Conservation (phyloP, 2,329 filamentous ascomycete genomes). For the Fusarium redolens region DNA sequence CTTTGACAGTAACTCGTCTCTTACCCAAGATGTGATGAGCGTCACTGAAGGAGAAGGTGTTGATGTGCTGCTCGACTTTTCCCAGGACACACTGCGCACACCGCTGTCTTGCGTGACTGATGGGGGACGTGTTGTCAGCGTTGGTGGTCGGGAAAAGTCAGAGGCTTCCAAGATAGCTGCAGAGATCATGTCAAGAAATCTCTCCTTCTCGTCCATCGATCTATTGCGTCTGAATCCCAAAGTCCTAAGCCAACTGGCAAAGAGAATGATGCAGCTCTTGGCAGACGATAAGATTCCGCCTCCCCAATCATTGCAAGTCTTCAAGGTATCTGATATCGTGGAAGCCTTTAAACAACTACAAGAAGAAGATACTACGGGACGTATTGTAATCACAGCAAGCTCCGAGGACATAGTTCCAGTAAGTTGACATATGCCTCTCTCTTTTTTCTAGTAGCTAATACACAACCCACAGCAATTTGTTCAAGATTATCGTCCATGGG, state of each 20-base stretch:
- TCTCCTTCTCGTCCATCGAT: neutral
- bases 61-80: neutral
- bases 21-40: neutral
- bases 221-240: neutral
- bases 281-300: accelerated
- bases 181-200: neutral
- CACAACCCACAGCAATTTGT: neutral
- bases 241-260: accelerated
- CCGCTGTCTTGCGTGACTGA: neutral
- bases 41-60: neutral
- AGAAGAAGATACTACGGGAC: neutral
- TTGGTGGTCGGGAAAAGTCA: accelerated
- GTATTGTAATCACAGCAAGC: neutral
- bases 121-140: neutral
- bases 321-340: neutral
- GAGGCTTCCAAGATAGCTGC: accelerated
- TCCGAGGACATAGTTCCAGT: neutral
- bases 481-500: neutral
- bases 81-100: accelerated
- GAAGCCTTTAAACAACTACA: neutral
- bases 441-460: neutral
- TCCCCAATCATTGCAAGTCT: accelerated
- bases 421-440: too few species aligned
- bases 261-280: neutral
- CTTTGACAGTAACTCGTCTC: neutral